Evolutionary conservation across 2,329 filamentous ascomycete genomes (phyloP), one percentile per base, ranked within the genome.

Genomic region (Madurella mycetomatis): DNA sequence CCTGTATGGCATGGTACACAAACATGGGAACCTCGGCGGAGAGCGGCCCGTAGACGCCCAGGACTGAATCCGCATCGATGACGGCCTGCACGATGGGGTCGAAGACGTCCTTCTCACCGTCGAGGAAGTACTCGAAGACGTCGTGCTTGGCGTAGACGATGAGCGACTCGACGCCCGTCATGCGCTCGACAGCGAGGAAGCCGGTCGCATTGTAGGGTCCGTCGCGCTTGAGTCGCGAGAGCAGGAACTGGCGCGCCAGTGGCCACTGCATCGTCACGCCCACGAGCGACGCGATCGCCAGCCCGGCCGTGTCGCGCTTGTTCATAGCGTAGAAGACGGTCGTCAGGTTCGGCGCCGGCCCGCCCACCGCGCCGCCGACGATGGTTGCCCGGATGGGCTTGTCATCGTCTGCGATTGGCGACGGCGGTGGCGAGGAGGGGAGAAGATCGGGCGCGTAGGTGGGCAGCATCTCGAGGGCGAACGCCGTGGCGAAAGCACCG

Each of bases 1-100:
- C 78, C 2, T 62, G 55, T 16, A 74, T 69, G 0, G 76, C 73
- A 56, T 81, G 80, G 64, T 81, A 80, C 2, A 77, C 62, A 55
- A 76, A 76, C 7, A 80, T 49, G 0, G 78, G 78, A 62, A 79
- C 76, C 11, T 66, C 51, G 9, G 2, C 17, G 13, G 51, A 56
- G 0, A 77, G 78, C 0, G 70, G 63, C 1, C 72, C 73, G 47
- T 74, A 70, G 30, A 64, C 54, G 1, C 70, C 65, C 34, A 60
- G 60, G 34, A 68, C 60, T 50, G 65, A 67, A 13, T 67, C 62
- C 0, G 63, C 43, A 30, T 69, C 62, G 18, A 70, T 66, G 4
- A 68, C 57, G 0, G 59, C 50, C 17, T 60, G 56, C 2, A 54
- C 61, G 16, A 56, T 65, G 18, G 47, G 62, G 50, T 47, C 62